Base-by-base conservation (phyloP, 306 rosid species). In the Lotus japonicus region DNA sequence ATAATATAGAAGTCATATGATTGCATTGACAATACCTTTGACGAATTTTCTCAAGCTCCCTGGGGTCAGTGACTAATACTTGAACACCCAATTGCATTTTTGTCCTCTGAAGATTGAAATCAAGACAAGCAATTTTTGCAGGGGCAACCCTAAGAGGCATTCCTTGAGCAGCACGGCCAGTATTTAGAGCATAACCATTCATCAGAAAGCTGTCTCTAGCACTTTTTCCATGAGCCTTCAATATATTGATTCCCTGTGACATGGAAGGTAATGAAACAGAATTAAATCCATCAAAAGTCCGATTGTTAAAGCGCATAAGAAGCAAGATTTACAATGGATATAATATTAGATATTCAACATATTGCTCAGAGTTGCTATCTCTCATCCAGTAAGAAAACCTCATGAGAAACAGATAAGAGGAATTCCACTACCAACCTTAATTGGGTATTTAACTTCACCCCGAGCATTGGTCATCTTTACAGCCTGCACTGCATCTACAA, bases 21-120 rank as follows among this genome's bases (percentile, higher is more conserved):
- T 28, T 49, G 56, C 18, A 67, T 23, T 38, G 16, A 31, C 5
- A 59, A 58, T 65, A 95, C 99, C 99, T 85, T 82, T 87, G 92
- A 73, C 99, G 97, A 79, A 95, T 90, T 87, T 84, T 90, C 77
- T 90, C 99, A 61, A 90, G 97, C 74, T 95, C 99, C 81, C 95
- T 87, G 7, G 97, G 99, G 75, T 95, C 97, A 60, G 65, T 57
- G 51, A 95, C 97, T 56, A 95, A 77, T 52, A 95, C 96, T 85
- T 95, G 99, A 57, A 95, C 88, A 36, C 99, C 99, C 88, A 90
- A 78, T 80, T 95, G 99, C 99, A 95, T 90, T 84, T 95, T 95
- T 76, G 99, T 95, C 83, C 90, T 95, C 77, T 95, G 99, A 79
- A 95, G 97, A 87, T 95, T 95, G 75, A 95, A 88, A 81, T 95